Base-by-base conservation (phyloP, 1,139 yeast species). In the Taiozyma sp. region DNA sequence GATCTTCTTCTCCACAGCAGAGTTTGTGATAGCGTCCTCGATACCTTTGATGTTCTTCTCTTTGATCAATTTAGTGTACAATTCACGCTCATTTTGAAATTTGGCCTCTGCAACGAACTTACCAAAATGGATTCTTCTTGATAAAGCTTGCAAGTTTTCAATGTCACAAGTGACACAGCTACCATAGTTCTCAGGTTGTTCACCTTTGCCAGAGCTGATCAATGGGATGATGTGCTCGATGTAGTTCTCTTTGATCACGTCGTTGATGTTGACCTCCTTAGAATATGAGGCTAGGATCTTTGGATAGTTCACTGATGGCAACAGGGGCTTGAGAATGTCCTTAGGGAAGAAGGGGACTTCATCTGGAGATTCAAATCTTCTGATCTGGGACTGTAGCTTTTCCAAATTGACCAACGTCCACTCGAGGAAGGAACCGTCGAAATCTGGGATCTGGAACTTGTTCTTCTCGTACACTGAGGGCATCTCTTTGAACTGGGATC, bases 71-170 rank as follows among this genome's bases (percentile, higher is more conserved):
- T 77, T 71, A 2, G 80, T 81, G 70, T 84, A 91, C 49, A 68
- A 68, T 48, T 80, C 88, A 44, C 75, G 78, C 58, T 92, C 96
- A 30, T 75, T 70, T 62, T 78, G 85, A 67, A 82, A 93, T 70
- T 93, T 93, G 43, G 96, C 87, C 67, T 93, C 99, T 7, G 99
- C 99, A 7, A 93, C 99, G 73, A 93, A 93, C 69, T 87, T 89
- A 48, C 98, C 99, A 70, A 93, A 93, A 70, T 93, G 99, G 59
- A 93, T 90, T 65, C 99, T 80, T 63, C 99, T 78, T n/a, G 96
- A 87, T 47, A 93, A 72, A 6, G 96, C 84, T 68, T 92, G 97
- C 57, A 93, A 75, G 59, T 88, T 81, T 59, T 87, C 96, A 54
- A 93, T 87, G 65, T 93, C 99, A 58, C 90, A 76, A 41, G 83